Evolutionary conservation across 202 grass and related monocot genomes (phyloP), one percentile per base, ranked within the genome.

Genomic region (Carex arenaria): DNA sequence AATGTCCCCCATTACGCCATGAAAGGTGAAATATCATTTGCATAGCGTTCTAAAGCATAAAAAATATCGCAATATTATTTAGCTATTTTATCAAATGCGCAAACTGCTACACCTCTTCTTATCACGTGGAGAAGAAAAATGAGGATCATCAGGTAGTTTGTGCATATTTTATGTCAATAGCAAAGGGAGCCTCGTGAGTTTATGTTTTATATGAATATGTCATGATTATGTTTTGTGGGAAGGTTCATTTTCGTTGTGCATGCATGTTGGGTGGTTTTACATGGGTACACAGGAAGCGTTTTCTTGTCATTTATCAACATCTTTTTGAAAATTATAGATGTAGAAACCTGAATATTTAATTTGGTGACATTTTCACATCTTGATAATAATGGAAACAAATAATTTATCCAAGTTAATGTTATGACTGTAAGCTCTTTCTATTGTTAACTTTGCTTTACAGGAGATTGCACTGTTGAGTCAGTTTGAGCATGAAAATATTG

Each of bases 401-500:
- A 19, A 57, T 18, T 77, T 77, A 77, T n/a, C 28, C 23, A 57
- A 57, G 26, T 77, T 77, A 6, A 77, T 76, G 6, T n/a, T 57
- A 15, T 11, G 51, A 76, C 13, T 57, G 4, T 57, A n/a, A 76
- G 18, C 28, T 54, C 5, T 18, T 75, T 31, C 20, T 75, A 3
- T 70, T 84, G 10, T 84, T 81, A 36, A 60, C 40, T 89, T 57
- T 80, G 80, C 78, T 82, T 88, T 87, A 85, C 84, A 97, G 94
- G 94, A 97, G 85, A 94, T 97, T 73, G 87, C 86, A 64, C 90
- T 97, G 72, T 67, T 97, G 79, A 94, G 94, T 87, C 94, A 92
- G 84, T 97, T 97, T 81, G 87, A 94, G 85, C 94, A 97, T 82
- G 92, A 94, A 81, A 97, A 97, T 67, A 94, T 97, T 88, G 92